phyloP scores from a whole-genome alignment of 1,284 basidiomycete genomes.

The Tausonia pullulans region DNA sequence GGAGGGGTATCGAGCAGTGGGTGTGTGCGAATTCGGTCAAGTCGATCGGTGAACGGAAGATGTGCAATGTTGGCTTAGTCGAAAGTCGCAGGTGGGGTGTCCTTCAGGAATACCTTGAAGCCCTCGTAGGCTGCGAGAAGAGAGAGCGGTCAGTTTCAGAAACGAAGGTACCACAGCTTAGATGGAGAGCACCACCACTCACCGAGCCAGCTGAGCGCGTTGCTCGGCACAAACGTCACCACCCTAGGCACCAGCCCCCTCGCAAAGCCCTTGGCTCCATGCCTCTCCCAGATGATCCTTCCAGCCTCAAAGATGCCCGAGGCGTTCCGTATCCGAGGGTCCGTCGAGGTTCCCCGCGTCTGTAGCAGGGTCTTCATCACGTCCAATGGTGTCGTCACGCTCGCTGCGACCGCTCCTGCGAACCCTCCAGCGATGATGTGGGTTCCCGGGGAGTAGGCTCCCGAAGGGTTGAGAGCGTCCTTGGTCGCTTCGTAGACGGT shows the following conservation, averaged over 20 bases:
- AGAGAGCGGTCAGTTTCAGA: too few relatives aligned
- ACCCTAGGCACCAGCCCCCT: conserved; percentile 86
- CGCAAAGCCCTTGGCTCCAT: conserved; percentile 74
- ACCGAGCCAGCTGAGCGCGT: conserved; percentile 89
- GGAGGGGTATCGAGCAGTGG: too few relatives aligned
- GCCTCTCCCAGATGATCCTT: conserved; percentile 71
- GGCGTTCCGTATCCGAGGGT: conserved; percentile 71
- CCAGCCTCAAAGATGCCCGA: conserved; percentile 81
- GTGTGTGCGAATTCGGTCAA: too few relatives aligned
- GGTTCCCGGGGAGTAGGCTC: conserved; percentile 77
- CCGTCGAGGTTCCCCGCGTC: conserved; percentile 74
- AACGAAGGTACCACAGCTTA: too few relatives aligned
- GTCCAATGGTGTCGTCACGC: conserved; percentile 91
- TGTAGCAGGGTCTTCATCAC: conserved; percentile 98
- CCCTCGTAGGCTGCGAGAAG: too few relatives aligned
- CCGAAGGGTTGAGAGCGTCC: conserved; percentile 69
- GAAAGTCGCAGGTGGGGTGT: too few relatives aligned
- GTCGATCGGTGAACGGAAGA: too few relatives aligned
- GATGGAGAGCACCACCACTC: too few relatives aligned
- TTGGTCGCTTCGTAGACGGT: conserved; percentile 94
- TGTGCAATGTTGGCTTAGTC: too few relatives aligned
- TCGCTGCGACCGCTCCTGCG: conserved; percentile 88
- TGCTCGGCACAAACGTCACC: conserved; percentile 92
- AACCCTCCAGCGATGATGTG: conserved; percentile 86
- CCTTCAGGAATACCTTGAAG: too few relatives aligned